Evolutionary conservation across 2,329 filamentous ascomycete genomes (phyloP).

Genomic region (Colletotrichum filicis): DNA sequence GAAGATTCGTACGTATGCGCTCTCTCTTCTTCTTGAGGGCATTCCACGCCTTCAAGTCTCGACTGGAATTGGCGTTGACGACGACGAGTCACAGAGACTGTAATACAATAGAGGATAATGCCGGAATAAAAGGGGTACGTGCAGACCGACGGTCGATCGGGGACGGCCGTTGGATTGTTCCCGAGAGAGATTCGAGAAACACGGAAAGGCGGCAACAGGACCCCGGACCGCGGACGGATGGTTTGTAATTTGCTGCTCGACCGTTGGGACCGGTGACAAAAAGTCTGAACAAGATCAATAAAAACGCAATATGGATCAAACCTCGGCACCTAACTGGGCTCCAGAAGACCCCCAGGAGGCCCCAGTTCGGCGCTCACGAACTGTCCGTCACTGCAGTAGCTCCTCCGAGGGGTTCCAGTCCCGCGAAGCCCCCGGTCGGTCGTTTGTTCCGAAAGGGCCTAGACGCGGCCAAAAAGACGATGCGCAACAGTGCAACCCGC

Average conservation of each 20-base stretch:
- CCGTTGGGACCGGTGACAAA: neutral
- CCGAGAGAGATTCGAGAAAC: neutral
- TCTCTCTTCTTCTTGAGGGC: too few species aligned
- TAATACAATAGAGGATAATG: neutral
- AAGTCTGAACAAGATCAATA: neutral
- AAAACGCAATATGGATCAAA: conserved; percentile 2
- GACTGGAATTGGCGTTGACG: neutral
- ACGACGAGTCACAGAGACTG: neutral
- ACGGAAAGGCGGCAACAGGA: neutral
- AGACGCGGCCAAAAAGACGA: conserved; percentile 1
- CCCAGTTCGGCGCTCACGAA: neutral
- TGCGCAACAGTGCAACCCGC: neutral
- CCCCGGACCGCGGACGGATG: neutral
- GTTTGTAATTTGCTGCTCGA: neutral
- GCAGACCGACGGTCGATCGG: neutral
- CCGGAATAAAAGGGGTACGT: neutral
- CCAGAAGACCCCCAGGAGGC: neutral
- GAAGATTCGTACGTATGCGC: neutral
- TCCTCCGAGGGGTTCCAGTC: conserved; percentile 6
- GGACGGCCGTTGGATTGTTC: neutral
- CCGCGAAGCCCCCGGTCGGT: conserved; percentile 11
- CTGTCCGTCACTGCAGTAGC: conserved; percentile 2
- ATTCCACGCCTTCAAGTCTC: too few species aligned
- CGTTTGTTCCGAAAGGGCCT: conserved; percentile 15
- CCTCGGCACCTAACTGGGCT: neutral